Evolutionary conservation across 306 rosid genomes (phyloP), one percentile per base, ranked within the genome.

Genomic region (Begonia fuchsioides): DNA sequence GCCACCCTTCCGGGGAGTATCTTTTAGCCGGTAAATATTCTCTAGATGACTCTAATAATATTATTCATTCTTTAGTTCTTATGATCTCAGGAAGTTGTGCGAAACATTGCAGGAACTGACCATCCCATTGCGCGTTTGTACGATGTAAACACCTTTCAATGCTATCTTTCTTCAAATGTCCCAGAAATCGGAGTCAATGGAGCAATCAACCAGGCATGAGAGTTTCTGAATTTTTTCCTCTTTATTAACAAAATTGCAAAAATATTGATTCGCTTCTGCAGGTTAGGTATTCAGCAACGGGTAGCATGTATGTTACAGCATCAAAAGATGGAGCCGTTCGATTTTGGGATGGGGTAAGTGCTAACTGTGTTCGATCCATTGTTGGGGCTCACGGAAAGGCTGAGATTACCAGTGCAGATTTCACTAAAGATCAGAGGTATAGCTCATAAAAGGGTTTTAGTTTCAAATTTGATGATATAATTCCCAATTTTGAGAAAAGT

Each of bases 1-100:
- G 83, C 68, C 96, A 88, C 70, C 93, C 96, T 26, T 83, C 96
- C 12, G 96, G 96, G 46, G 93, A 88, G 59, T 83, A 80, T 78
- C 72, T 88, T 53, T 60, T 83, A 60, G 95, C 95, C 41, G 96
- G 96, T 83, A 72, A 53, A 32, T 13, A 51, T 48, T 48, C 39
- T 69, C 54, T 47, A 20, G 1, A 8, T 26, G 5, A 6, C 35
- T 26, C 35, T 26, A 26, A 26, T 44, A 38, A 19, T 6, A 38
- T 32, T 13, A 14, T 17, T 35, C 18, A 8, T 7, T 39, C 57
- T 53, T 39, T 53, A 17, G 20, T 38, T 32, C 46, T 53, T 11
- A 53, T 13, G 13, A 38, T 15, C 43, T 32, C 5, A 15, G 14
- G 32, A 8, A 58, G 16, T 41, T 53, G 5, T 57, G 17, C 50